Percentiles rank a stretch among this genome's conserved stretches.
Evolutionary conservation across 2,329 filamentous ascomycete genomes (phyloP).

Genomic region (Neofusicoccum ribis): DNA sequence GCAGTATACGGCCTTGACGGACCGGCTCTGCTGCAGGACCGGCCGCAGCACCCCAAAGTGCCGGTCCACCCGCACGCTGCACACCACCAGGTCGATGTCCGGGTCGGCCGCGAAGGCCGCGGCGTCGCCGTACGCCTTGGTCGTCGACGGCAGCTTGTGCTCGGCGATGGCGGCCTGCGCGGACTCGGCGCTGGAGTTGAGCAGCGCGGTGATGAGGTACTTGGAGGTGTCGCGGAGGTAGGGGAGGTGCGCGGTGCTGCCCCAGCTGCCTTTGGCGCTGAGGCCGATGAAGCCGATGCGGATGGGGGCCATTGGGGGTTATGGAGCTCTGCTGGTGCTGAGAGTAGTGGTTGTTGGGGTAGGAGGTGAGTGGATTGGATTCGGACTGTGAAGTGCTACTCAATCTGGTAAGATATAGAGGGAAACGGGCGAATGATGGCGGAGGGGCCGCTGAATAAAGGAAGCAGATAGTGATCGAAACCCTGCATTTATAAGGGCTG

Average conservation of each 20-base stretch:
- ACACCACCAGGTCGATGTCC: constrained; percentile 51
- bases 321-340: not conserved
- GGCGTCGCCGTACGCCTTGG: constrained; percentile 47
- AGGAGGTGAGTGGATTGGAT: not conserved
- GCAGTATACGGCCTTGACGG: constrained; percentile 48
- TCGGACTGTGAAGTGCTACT: not conserved
- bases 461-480: not conserved
- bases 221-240: constrained; percentile 34
- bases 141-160: constrained; percentile 40
- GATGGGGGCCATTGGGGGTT: constrained; percentile 28
- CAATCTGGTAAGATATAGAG: not conserved
- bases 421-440: not conserved
- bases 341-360: no score
- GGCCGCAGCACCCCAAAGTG: constrained; percentile 47
- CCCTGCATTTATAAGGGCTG: not conserved
- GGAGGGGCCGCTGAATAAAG: not conserved
- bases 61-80: constrained; percentile 45
- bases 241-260: constrained; percentile 40
- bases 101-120: constrained; percentile 47
- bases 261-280: constrained; percentile 40
- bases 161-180: constrained; percentile 44
- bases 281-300: constrained; percentile 36
- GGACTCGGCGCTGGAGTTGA: constrained; percentile 48
- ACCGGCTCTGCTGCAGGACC: constrained; percentile 39
- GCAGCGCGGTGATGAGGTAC: constrained; percentile 53